A percentile compares a stretch with the other conserved stretches of the same genome.
Conservation (phyloP, 2,329 filamentous ascomycete species). For the Fusarium torulosum region DNA sequence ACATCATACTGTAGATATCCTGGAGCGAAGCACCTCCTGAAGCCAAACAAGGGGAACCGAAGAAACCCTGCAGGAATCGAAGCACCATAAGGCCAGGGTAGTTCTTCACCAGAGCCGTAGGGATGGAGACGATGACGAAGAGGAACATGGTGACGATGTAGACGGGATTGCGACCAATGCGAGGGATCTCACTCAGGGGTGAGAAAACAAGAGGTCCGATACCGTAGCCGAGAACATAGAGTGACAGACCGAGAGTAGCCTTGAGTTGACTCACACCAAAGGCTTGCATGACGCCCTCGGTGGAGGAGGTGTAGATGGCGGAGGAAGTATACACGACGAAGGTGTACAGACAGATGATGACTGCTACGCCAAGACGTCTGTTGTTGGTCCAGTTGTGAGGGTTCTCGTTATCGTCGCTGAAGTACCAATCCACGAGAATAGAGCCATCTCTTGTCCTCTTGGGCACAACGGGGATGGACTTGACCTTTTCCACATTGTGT, state of each 20-base stretch:
- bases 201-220: conserved; percentile 74
- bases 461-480: conserved; percentile 63
- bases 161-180: conserved; percentile 74
- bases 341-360: conserved; percentile 68
- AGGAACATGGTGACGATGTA: conserved; percentile 77
- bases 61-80: conserved; percentile 75
- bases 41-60: conserved; percentile 74
- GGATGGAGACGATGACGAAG: conserved; percentile 75
- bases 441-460: conserved; percentile 62
- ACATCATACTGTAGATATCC: conserved; percentile 67
- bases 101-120: conserved; percentile 72
- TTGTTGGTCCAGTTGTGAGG: conserved; percentile 66
- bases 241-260: conserved; percentile 68
- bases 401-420: conserved; percentile 66
- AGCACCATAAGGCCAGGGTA: conserved; percentile 73
- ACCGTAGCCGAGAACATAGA: conserved; percentile 75
- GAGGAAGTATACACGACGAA: conserved; percentile 68
- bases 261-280: conserved; percentile 66
- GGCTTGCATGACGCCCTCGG: conserved; percentile 61
- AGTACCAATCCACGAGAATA: conserved; percentile 68
- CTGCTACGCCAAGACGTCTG: conserved; percentile 57
- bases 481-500: conserved; percentile 56
- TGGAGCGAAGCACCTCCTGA: conserved; percentile 66
- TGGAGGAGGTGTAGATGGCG: conserved; percentile 62
- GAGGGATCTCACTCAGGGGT: conserved; percentile 74